phyloP scores from a whole-genome alignment of 805 yeast genomes.

The Starmerella sp. region DNA sequence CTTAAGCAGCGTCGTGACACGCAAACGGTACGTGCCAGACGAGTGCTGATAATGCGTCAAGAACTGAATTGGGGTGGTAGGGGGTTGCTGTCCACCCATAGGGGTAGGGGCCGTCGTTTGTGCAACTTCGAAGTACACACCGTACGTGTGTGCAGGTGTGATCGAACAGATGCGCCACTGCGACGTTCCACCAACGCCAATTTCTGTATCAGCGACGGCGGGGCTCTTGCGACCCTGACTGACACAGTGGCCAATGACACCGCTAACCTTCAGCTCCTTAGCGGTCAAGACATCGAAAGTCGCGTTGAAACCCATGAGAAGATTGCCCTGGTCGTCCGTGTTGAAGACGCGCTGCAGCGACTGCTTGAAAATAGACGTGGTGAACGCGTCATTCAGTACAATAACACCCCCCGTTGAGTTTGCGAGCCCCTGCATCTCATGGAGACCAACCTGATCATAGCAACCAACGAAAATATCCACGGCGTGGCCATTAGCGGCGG shows the following conservation, averaged over 20 bases:
- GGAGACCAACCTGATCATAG: constrained; percentile 90
- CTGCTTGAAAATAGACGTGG: constrained; percentile 88
- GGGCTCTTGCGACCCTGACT: constrained; percentile 50
- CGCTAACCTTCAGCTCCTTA: constrained; percentile 77
- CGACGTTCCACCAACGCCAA: constrained; percentile 88
- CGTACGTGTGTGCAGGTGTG: constrained; percentile 82
- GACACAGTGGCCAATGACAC: constrained; percentile 87
- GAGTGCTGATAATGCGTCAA: constrained; percentile 90
- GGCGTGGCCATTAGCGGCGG: constrained; percentile 62
- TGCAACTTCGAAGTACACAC: constrained; percentile 74
- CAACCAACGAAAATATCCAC: constrained; percentile 90
- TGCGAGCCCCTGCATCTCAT: constrained; percentile 80
- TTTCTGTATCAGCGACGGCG: constrained; percentile 77
- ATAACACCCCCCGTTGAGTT: constrained; percentile 84
- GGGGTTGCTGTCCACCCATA: constrained; percentile 22
- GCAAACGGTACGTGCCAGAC: constrained; percentile 76
- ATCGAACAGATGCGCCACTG: constrained; percentile 77
- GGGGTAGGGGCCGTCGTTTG: constrained; percentile 27
- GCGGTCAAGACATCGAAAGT: constrained; percentile 78
- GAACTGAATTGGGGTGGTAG: constrained; percentile 48
- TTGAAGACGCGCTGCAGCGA: constrained; percentile 76
- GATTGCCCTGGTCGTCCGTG: constrained; percentile 76
- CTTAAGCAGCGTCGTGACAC: constrained; percentile 76
- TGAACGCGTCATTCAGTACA: constrained; percentile 82
- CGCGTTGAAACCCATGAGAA: constrained; percentile 86